Evolutionary conservation across 2,329 filamentous ascomycete species (phyloP), one percentile per base, ranked within the genome.

Genomic region (Talaromyces sp.): DNA sequence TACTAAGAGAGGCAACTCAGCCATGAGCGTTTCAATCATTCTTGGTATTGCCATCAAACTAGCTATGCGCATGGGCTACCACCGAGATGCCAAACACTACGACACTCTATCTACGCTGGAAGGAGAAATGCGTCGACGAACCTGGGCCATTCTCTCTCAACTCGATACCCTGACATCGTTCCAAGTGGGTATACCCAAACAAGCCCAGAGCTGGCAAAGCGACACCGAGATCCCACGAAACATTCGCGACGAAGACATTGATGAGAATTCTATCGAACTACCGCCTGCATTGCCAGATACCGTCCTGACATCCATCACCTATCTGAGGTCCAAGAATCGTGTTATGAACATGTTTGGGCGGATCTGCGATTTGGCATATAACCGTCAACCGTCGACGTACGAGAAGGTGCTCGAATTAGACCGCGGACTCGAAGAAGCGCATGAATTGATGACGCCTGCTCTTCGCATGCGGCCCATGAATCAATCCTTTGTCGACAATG

Each of bases 131-230:
- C 71, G 78, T 49, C 72, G 78, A 43, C 73, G 78, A 8, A 67
- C 75, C 5, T 80, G 78, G 78, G 70, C 74, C 2, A 69, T 74
- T 25, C 69, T 76, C 17, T 70, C 68, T 11, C 85, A 88, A 72
- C 78, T 89, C 60, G 88, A 89, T 69, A 74, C 86, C 2, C 76
- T 89, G n/a, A 81, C 85, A 1, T 82, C 85, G 0, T 87, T 88
- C 70, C 86, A 89, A 69, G 80, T 88, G 67, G 88, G 88, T 1
- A 76, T 90, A 13, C 88, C 88, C 1, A 83, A 82, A 68, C 85
- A 87, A 80, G 79, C 88, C 43, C 79, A 84, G 64, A 80, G 81
- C 31, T 83, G 87, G 63, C 85, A 88, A 63, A 84, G 82, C 58
- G 88, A 89, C 70, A 87, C 85, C 0, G 71, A 75, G 2, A 71